Evolutionary conservation across 1,284 basidiomycete genomes (phyloP).

Genomic region (Leccinum huronense): DNA sequence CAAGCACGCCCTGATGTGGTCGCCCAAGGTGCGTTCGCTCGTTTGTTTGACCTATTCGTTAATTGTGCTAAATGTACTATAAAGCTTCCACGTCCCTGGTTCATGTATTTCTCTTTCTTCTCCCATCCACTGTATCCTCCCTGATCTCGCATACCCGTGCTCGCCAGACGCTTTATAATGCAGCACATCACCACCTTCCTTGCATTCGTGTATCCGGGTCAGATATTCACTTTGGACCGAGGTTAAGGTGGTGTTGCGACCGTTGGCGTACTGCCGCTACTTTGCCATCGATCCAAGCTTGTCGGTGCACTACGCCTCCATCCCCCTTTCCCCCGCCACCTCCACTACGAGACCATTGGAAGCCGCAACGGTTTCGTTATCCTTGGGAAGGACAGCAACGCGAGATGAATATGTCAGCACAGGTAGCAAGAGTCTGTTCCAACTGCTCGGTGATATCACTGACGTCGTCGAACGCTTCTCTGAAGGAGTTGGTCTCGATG

Average conservation of each 20-base stretch:
- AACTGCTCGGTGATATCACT: conserved; percentile 90
- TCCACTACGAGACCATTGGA: conserved; percentile 80
- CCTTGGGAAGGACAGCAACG: conserved; percentile 80
- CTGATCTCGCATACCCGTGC: conserved; percentile 86
- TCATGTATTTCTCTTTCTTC: conserved; percentile 90
- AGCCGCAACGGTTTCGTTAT: conserved; percentile 88
- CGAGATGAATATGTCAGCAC: conserved; percentile 84
- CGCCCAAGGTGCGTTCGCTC: conserved; percentile 69
- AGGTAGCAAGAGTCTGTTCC: conserved; percentile 94
- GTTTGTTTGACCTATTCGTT: conserved; percentile 5
- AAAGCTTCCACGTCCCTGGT: conserved; percentile 91
- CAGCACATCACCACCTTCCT: conserved; percentile 89
- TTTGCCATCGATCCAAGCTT: conserved; percentile 81
- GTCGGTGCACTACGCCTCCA: conserved; percentile 80
- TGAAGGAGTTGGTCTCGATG: conserved; percentile 89
- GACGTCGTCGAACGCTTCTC: conserved; percentile 90
- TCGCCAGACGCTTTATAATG: conserved; percentile 91
- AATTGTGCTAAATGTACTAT: conserved; percentile 16
- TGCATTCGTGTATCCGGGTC: conserved; percentile 93
- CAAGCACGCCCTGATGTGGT: conserved; percentile 92
- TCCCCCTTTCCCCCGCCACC: conserved; percentile 69
- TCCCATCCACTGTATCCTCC: conserved; percentile 89
- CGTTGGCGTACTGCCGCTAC: conserved; percentile 88
- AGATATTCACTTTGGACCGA: conserved; percentile 96
- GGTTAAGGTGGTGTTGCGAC: conserved; percentile 77